phyloP scores from a whole-genome alignment of 495 filamentous ascomycete genomes.

The Glarea lozoyensis region DNA sequence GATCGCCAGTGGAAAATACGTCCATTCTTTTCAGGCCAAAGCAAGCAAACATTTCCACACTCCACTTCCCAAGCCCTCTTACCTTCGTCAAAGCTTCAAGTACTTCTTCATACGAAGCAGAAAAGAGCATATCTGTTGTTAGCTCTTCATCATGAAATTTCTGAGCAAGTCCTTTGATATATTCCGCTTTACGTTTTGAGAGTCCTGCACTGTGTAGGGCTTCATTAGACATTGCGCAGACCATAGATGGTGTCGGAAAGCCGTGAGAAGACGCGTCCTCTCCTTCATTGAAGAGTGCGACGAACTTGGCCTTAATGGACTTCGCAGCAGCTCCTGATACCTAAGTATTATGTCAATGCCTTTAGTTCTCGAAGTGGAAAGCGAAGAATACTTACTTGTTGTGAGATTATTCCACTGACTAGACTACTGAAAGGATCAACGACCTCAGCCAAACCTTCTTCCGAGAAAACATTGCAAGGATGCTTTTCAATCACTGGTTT shows the following conservation, averaged over 20 bases:
- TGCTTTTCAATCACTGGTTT: conserved; percentile 64
- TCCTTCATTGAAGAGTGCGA: conserved; percentile 56
- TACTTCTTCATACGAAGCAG: conserved; percentile 78
- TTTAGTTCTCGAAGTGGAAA: not conserved
- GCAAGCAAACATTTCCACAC: conserved; percentile 94
- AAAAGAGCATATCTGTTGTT: conserved; percentile 61
- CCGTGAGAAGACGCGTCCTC: conserved; percentile 18
- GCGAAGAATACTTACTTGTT: conserved; percentile 48
- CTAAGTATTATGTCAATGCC: not conserved
- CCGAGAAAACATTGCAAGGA: conserved; percentile 69
- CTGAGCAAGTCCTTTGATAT: conserved; percentile 73
- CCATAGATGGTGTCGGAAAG: conserved; percentile 74
- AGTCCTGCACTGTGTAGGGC: conserved; percentile 75
- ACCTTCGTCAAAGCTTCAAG: conserved; percentile 75
- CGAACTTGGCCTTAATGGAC: conserved; percentile 78
- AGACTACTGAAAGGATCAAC: conserved; percentile 84
- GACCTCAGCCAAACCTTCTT: conserved; percentile 70
- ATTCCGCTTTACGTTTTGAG: conserved; percentile 89
- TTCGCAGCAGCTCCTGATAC: conserved; percentile 87
- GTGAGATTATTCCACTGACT: conserved; percentile 79
- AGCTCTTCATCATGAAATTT: conserved; percentile 72
- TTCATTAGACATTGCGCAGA: conserved; percentile 48
- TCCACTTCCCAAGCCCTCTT: conserved; percentile 81
- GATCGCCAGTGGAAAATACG: conserved; percentile 85
- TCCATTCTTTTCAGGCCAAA: conserved; percentile 88